phyloP scores from a whole-genome alignment of 2,329 filamentous ascomycete species.

The Colletotrichum graminicola region DNA sequence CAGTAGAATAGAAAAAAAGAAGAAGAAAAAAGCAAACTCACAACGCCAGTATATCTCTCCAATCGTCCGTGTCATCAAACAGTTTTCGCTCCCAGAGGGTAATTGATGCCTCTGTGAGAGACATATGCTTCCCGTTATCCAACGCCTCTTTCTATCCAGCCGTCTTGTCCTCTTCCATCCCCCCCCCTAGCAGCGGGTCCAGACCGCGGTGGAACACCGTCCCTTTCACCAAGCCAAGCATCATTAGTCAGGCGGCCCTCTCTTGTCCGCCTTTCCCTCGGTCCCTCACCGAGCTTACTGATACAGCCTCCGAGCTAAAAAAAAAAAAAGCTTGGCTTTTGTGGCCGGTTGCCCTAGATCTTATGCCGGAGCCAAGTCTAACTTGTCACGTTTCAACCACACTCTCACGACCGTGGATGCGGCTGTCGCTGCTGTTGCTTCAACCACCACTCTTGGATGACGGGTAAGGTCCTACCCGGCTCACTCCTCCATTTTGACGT shows the following conservation, averaged over 20 bases:
- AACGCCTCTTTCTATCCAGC: slow-evolving; percentile 14
- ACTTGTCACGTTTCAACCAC: neutral
- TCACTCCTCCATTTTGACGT: slow-evolving; percentile 70
- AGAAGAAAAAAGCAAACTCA: neutral
- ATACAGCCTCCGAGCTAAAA: neutral
- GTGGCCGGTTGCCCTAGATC: neutral
- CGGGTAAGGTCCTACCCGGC: neutral
- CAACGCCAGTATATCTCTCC: slow-evolving; percentile 28
- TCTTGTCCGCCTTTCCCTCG: slow-evolving; percentile 2
- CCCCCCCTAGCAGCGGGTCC: slow-evolving; percentile 1
- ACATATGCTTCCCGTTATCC: slow-evolving; percentile 7
- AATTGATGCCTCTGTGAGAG: slow-evolving; percentile 5
- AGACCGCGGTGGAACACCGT: slow-evolving; percentile 33
- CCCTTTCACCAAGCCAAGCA: slow-evolving; percentile 29
- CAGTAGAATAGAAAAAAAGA: neutral
- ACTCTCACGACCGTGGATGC: neutral
- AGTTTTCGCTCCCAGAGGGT: neutral
- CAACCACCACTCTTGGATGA: neutral
- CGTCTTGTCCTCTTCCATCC: neutral
- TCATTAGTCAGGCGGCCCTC: slow-evolving; percentile 26
- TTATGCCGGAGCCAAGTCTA: neutral
- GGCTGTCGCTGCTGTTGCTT: neutral
- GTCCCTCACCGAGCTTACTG: slow-evolving; percentile 8
- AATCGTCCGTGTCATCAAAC: slow-evolving; percentile 4
- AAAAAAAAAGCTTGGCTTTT: slow-evolving; percentile 18